Evolutionary conservation across 441 rosid genomes (phyloP), one percentile per base, ranked within the genome.

Genomic region (Theobroma grandiflorum): DNA sequence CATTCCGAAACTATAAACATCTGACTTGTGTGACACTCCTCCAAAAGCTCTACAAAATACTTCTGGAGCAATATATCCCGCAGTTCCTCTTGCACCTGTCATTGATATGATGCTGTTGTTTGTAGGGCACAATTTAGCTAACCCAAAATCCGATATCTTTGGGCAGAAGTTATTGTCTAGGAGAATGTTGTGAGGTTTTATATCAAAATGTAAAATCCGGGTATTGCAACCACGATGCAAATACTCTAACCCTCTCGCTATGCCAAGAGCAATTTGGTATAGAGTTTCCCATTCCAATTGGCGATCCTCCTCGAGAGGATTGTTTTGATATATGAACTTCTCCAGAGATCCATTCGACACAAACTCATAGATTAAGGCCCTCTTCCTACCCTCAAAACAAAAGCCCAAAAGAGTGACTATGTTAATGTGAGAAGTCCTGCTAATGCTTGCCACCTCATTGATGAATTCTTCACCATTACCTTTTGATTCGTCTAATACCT

Each of bases 171-270:
- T 80, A 7, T 81, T 76, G 20, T 89, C 87, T 2, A 87, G 40
- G 6, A 89, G 81, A 52, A 89, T 84, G 43, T 88, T 90, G 0
- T 88, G 89, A n/a, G 93, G 91, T 16, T 92, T 90, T 38, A 89
- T 89, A 47, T 88, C 92, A 6, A 92, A 87, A 78, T 89, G 89
- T 37, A 91, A 76, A 50, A 92, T 90, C 40, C 87, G 84, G 3
- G 87, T 85, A 77, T 58, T 86, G 71, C 96, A 90, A 8, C 92
- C 89, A 0, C 63, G 52, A 49, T 88, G 95, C n/a, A 90, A 75
- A 80, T 87, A 91, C 73, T 87, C 89, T 8, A 89, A 55, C 26
- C 89, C 92, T 57, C 84, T 76, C 20, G 90, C 89, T 55, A 83
- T 72, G 0, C 89, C 89, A 8, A 86, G 3, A 0, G 82, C 86